Base-by-base conservation (phyloP, 768 basidiomycete genomes). In the Phaffia australis region DNA sequence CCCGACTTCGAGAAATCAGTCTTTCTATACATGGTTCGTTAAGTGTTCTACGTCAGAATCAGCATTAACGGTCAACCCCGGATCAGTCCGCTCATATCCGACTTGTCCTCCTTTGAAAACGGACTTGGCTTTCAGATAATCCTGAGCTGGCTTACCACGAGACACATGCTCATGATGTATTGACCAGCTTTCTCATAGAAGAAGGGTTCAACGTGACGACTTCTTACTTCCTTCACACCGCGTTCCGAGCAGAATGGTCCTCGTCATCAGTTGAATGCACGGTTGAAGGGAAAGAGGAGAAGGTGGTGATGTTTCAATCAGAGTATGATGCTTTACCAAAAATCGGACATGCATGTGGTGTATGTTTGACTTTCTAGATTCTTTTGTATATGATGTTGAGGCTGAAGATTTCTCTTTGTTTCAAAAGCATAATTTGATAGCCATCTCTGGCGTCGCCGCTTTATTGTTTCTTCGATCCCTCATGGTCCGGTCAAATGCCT, bases 251-350 rank as follows among this genome's bases (percentile, higher is more conserved):
- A 42, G 35, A 42, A 46, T 68, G 16, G 61, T 66, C 16, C 72
- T 71, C 2, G 70, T 70, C 3, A 72, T 71, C 58, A 64, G 59
- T 46, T 71, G 71, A 5, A 64, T 70, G 8, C 72, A 66, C 51
- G 68, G 61, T 6, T 63, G 35, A 6, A 59, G 56, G 30, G 25
- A 46, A 27, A 56, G 54, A 30, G 15, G 21, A 69, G 0, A 63
- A 61, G 56, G 69, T 63, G 7, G 35, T 73, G 18, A 71, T 69
- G 19, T 60, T 73, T 42, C 70, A 71, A 57, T 68, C 69, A 11
- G 35, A 42, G 35, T 72, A 69, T 64, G 72, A 73, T 49, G 71
- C 72, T 11, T 55, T 73, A 32, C 70, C 71, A 9, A 71, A 63
- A 1, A 64, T 73, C 1, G 72, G 72, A 15, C 72, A 73, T 60